Conservation (phyloP, 2,329 filamentous ascomycete species). For the Coniochaeta sp. region DNA sequence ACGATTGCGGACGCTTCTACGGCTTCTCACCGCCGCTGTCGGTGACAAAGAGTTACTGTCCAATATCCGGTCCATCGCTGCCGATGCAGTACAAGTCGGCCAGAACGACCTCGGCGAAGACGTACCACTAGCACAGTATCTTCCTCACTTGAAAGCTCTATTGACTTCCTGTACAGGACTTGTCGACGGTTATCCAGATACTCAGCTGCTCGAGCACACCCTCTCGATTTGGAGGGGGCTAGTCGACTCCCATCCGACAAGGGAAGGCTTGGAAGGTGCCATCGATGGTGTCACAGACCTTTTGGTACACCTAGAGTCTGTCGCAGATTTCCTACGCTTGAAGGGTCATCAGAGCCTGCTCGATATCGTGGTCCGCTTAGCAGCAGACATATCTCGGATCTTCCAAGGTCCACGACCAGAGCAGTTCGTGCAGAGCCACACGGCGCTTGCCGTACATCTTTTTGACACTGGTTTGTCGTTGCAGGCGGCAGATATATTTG, state of each 20-base stretch:
- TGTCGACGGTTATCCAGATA: slow-evolving; percentile 26
- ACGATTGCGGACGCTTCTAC: slow-evolving; percentile 42
- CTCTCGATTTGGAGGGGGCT: slow-evolving; percentile 38
- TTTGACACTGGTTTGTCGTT: slow-evolving; percentile 43
- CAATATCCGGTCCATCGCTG: slow-evolving; percentile 30
- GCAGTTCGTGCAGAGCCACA: slow-evolving; percentile 36
- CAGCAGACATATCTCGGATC: slow-evolving; percentile 32
- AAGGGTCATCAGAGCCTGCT: slow-evolving; percentile 40
- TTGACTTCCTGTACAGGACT: slow-evolving; percentile 37
- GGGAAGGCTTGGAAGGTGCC: slow-evolving; percentile 30
- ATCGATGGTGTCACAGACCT: slow-evolving; percentile 44
- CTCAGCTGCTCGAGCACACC: slow-evolving; percentile 24
- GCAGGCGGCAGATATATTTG: slow-evolving; percentile 46
- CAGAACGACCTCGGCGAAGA: slow-evolving; percentile 37
- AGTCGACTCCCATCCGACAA: slow-evolving; percentile 28
- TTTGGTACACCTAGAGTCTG: slow-evolving; percentile 40
- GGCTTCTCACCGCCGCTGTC: slow-evolving; percentile 40
- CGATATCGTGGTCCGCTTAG: slow-evolving; percentile 38
- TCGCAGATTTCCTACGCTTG: slow-evolving; percentile 44
- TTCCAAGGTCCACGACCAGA: slow-evolving; percentile 23
- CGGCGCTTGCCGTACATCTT: slow-evolving; percentile 44
- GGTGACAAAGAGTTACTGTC: slow-evolving; percentile 31
- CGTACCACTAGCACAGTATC: slow-evolving; percentile 30
- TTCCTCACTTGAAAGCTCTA: slow-evolving; percentile 41
- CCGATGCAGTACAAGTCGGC: slow-evolving; percentile 27